phyloP scores from a whole-genome alignment of 257 asterid genomes.

The Solanum medicagineum region DNA sequence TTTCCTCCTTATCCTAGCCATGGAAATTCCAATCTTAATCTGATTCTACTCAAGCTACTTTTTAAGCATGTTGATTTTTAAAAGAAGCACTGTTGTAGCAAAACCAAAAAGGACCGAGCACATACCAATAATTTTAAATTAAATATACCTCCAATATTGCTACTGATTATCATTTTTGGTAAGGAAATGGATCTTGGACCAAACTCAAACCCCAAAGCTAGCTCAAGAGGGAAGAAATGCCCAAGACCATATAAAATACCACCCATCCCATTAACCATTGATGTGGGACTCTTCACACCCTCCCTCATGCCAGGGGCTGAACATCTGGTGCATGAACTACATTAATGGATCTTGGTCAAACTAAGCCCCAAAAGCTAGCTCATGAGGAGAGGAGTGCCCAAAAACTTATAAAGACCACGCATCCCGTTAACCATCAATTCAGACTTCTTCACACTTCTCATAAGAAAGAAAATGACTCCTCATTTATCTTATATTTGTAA shows the following conservation, averaged over 20 bases:
- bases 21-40: neutral
- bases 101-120: neutral
- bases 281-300: neutral
- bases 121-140: neutral
- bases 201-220: neutral
- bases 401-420: neutral
- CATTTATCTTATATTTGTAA: neutral
- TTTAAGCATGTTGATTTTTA: neutral
- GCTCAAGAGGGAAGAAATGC: neutral
- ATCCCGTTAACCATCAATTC: neutral
- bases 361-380: neutral
- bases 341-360: neutral
- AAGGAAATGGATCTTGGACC: neutral
- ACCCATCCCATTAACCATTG: neutral
- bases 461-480: neutral
- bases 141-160: neutral
- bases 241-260: neutral
- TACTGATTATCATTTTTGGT: neutral
- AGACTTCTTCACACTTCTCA: neutral
- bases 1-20: neutral
- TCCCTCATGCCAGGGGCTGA: neutral
- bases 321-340: neutral
- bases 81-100: neutral
- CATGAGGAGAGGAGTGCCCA: neutral
- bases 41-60: neutral